Evolutionary conservation across 495 filamentous ascomycete species (phyloP).

Genomic region (Cercophora newfieldiana): DNA sequence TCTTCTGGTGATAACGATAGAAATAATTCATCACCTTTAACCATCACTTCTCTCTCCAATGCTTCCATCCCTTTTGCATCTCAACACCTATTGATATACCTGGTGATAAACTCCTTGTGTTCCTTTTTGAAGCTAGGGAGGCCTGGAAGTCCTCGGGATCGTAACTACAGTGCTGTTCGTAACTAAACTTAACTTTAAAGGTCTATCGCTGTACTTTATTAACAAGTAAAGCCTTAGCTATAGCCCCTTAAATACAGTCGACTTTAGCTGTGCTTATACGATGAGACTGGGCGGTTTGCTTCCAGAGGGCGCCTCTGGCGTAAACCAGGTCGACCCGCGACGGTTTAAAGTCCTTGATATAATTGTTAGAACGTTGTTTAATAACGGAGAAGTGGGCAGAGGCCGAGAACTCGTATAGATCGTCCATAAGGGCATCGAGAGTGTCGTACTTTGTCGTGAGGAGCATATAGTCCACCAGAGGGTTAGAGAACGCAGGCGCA

Average conservation of each 20-base stretch:
- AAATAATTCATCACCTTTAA: too few relatives aligned
- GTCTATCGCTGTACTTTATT: background rate
- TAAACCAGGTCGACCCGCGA: background rate
- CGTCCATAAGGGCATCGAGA: background rate
- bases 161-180: background rate
- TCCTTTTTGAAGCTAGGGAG: background rate
- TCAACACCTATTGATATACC: background rate
- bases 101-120: background rate
- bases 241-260: background rate
- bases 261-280: background rate
- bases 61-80: too few relatives aligned
- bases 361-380: background rate
- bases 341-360: background rate
- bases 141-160: background rate
- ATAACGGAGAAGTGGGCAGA: background rate
- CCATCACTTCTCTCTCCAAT: too few relatives aligned
- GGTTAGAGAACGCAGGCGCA: too few relatives aligned
- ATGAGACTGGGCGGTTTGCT: background rate
- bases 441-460: too few relatives aligned
- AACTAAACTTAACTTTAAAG: background rate
- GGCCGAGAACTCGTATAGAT: background rate
- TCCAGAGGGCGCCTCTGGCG: background rate
- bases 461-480: too few relatives aligned
- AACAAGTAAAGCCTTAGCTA: background rate
- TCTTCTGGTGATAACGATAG: too few relatives aligned